phyloP scores from a whole-genome alignment of 208 protist species.

The Leishmania gerbilli region DNA sequence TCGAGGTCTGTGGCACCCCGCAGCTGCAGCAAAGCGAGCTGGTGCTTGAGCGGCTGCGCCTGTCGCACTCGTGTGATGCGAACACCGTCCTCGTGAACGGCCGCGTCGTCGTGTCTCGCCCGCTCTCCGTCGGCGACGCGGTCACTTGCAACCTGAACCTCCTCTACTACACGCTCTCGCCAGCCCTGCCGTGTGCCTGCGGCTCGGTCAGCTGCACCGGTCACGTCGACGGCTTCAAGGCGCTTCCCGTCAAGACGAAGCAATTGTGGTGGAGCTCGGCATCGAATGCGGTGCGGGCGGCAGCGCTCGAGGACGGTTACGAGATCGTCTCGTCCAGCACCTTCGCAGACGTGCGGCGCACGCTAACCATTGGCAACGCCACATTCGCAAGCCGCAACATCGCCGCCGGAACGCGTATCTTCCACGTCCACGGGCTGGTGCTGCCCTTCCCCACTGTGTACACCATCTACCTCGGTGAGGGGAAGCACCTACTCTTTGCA shows the following conservation, averaged over 20 bases:
- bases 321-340: slow-evolving; percentile 44
- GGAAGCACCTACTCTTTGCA: slow-evolving; percentile 78
- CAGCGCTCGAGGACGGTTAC: slow-evolving; percentile 45
- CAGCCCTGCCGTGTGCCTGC: slow-evolving; percentile 56
- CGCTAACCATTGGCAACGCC: slow-evolving; percentile 54
- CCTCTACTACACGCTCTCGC: slow-evolving; percentile 46
- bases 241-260: slow-evolving; percentile 38
- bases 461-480: slow-evolving; percentile 82
- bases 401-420: slow-evolving; percentile 54
- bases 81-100: slow-evolving; percentile 72
- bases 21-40: slow-evolving; percentile 38
- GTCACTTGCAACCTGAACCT: slow-evolving; percentile 74
- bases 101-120: slow-evolving; percentile 47
- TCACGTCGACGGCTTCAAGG: slow-evolving; percentile 51
- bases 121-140: slow-evolving; percentile 61
- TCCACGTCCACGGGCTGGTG: slow-evolving; percentile 73
- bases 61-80: slow-evolving; percentile 78
- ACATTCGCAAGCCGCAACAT: slow-evolving; percentile 65
- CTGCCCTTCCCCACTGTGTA: slow-evolving; percentile 84
- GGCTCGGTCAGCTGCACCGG: slow-evolving; percentile 37
- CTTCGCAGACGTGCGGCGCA: slow-evolving; percentile 39
- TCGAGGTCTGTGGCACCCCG: slow-evolving; percentile 31
- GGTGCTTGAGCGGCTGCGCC: slow-evolving; percentile 50
- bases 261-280: slow-evolving; percentile 47
- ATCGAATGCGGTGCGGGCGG: slow-evolving; percentile 39